A percentile compares a stretch with the other conserved stretches of the same genome.
These are phyloP conservation scores for Phaeoacremonium minimum DNA, from an alignment of 2,329 filamentous ascomycete species.

Conservation along the genomic window DNA sequence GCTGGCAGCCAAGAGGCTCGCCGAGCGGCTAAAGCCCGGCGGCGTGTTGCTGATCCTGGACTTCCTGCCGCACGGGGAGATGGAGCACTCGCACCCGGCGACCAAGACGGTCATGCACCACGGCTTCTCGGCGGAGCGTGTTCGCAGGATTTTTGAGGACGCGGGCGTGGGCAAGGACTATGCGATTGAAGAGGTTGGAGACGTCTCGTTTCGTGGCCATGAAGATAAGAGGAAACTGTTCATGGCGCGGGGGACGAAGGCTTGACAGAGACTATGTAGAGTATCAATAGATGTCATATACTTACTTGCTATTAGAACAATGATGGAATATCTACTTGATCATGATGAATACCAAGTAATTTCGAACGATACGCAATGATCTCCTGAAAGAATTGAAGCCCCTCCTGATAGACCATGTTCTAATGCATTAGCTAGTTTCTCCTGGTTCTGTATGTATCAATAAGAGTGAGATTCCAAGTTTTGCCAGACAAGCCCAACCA, in stretches of 20 bases:
- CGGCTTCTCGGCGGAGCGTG: conserved; percentile 59
- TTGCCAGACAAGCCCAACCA: no score
- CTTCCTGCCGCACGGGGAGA: conserved; percentile 54
- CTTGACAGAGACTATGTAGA: no score
- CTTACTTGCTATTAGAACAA: no score
- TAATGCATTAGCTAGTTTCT: no score
- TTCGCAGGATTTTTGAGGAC: conserved; percentile 56
- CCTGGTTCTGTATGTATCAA: no score
- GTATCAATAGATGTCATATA: no score
- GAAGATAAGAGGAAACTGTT: conserved; percentile 37
- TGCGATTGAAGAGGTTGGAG: conserved; percentile 43
- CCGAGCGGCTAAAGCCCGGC: conserved; percentile 57
- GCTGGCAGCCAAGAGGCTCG: conserved; percentile 54
- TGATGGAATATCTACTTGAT: no score
- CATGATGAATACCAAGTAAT: no score
- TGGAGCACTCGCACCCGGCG: conserved; percentile 7
- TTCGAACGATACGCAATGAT: no score
- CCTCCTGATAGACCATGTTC: no score
- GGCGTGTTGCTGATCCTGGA: conserved; percentile 67
- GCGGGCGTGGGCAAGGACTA: conserved; percentile 59
- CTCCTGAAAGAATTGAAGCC: no score
- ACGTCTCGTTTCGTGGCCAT: conserved; percentile 7
- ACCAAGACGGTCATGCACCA: conserved; percentile 56
- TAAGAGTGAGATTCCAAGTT: no score
- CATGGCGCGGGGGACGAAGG: conserved; percentile 45